Evolutionary conservation across 305 asterid species (phyloP).

Genomic region (Ilex paraguariensis): DNA sequence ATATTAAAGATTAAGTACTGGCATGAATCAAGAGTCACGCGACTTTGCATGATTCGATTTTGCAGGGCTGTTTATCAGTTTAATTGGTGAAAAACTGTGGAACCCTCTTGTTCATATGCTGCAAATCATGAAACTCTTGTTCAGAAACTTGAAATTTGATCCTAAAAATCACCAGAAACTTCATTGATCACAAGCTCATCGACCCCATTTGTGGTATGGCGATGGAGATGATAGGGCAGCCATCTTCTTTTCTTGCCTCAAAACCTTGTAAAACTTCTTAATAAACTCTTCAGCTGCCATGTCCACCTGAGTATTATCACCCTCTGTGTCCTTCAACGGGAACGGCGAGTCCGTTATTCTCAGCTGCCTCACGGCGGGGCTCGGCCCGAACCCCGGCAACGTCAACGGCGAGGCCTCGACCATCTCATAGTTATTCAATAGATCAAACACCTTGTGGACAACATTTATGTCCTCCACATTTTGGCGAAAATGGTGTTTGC

Average conservation of each 20-base stretch:
- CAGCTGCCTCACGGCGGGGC: constrained; percentile 31
- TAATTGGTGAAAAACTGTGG: too few relatives aligned
- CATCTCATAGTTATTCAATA: constrained; percentile 15
- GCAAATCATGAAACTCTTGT: neutral
- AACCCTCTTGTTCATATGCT: neutral
- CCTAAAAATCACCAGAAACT: neutral
- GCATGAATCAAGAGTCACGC: too few relatives aligned
- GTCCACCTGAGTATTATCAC: constrained; percentile 28
- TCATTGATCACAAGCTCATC: constrained; percentile 6
- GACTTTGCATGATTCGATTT: too few relatives aligned
- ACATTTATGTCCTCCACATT: constrained; percentile 1
- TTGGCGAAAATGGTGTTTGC: constrained; percentile 7
- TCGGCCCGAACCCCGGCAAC: constrained; percentile 32
- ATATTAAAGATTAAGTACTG: too few relatives aligned
- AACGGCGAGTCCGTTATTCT: constrained; percentile 30
- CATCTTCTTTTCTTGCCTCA: constrained; percentile 22
- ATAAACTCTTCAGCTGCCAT: constrained; percentile 44
- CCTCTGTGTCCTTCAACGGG: constrained; percentile 25
- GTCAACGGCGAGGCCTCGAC: constrained; percentile 13
- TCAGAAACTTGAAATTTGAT: too few relatives aligned
- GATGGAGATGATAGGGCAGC: constrained; percentile 34
- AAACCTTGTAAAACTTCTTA: constrained; percentile 30
- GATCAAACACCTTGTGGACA: constrained; percentile 24
- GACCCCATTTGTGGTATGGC: constrained; percentile 17
- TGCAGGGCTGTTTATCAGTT: too few relatives aligned